Conservation (phyloP, 1,284 basidiomycete species). For the Cryptococcus sp. region DNA sequence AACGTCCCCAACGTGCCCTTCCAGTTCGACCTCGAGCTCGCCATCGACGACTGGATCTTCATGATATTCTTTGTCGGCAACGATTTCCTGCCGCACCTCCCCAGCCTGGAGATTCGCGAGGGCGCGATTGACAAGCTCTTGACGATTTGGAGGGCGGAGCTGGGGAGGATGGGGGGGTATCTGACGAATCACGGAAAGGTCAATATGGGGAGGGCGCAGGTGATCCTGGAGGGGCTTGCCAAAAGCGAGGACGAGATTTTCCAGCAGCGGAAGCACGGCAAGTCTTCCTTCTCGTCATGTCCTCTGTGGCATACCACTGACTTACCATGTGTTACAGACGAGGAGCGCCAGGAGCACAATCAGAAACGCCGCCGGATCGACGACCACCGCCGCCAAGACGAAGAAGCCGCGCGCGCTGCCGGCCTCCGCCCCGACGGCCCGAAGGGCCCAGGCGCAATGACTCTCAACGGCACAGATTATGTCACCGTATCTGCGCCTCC, state of each 20-base stretch:
- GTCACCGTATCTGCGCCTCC: conserved; percentile 40
- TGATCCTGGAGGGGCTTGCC: conserved; percentile 93
- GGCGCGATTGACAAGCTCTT: conserved; percentile 96
- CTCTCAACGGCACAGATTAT: conserved; percentile 47
- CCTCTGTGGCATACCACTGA: conserved; percentile 8
- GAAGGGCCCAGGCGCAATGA: conserved; percentile 43
- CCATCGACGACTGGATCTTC: conserved; percentile 99
- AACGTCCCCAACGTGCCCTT: conserved; percentile 73
- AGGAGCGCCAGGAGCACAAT: conserved; percentile 87
- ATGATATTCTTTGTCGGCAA: conserved; percentile 99
- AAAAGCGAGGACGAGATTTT: conserved; percentile 95
- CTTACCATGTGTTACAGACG: conserved; percentile 56
- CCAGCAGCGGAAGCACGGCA: conserved; percentile 82
- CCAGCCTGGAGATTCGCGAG: conserved; percentile 96
- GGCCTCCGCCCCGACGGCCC: conserved; percentile 4
- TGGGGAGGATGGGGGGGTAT: conserved; percentile 95
- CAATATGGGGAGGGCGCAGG: conserved; percentile 79
- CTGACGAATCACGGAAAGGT: conserved; percentile 90
- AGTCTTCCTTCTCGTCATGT: conserved; percentile 42
- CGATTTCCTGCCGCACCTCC: conserved; percentile 97
- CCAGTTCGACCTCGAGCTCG: conserved; percentile 91
- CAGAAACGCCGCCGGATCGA: conserved; percentile 83
- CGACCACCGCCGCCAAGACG: conserved; percentile 56
- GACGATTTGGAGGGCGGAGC: conserved; percentile 89
- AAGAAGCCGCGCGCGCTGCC: conserved; percentile 26